Evolutionary conservation across 306 rosid species (phyloP).

Genomic region (Rosa persica): DNA sequence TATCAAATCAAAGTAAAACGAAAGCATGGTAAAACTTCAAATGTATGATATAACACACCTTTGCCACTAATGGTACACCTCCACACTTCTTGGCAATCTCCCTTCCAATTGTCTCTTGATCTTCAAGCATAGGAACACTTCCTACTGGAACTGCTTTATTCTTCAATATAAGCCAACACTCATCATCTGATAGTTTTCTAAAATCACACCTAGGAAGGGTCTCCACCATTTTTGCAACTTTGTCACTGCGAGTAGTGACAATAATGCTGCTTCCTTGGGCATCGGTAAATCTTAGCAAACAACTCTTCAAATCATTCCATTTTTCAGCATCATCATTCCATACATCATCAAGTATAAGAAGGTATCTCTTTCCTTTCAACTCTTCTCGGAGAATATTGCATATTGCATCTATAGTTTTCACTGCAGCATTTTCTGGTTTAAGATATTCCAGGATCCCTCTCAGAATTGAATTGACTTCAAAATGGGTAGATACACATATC

Average conservation of each 20-base stretch:
- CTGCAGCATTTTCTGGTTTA: not conserved
- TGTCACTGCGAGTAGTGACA: not conserved
- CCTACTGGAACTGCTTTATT: not conserved
- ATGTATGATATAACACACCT: not conserved
- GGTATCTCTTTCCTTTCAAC: not conserved
- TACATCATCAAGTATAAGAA: not conserved
- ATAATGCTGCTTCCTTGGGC: not conserved
- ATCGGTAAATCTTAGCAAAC: not conserved
- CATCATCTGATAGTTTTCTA: not conserved
- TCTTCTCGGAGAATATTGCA: not conserved
- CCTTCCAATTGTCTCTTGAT: not conserved
- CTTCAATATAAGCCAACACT: not conserved
- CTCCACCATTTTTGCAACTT: not conserved
- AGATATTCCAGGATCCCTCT: not conserved
- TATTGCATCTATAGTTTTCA: not conserved
- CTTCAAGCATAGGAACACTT: not conserved
- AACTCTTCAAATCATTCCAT: not conserved
- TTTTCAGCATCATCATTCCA: not conserved
- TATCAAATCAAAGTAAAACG: not conserved
- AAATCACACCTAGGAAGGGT: not conserved
- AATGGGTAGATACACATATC: not conserved
- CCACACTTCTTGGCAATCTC: not conserved
- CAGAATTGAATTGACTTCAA: not conserved
- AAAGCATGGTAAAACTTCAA: not conserved
- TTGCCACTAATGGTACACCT: not conserved